A percentile compares a stretch with the other conserved stretches of the same genome.
phyloP scores from a whole-genome alignment of 2,329 filamentous ascomycete genomes.

The Ustulina deusta region DNA sequence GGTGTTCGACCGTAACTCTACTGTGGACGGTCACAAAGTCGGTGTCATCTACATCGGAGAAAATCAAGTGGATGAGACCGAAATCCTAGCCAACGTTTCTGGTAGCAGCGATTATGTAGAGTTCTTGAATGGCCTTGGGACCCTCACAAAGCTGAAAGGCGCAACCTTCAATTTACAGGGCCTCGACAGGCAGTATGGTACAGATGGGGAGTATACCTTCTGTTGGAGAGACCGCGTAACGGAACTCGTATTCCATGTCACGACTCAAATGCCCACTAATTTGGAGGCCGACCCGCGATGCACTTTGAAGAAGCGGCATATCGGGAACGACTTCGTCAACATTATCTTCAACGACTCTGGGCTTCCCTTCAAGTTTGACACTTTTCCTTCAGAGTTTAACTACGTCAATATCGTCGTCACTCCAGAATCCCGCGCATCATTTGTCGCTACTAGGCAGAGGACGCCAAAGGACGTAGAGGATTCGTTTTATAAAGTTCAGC shows the following conservation, averaged over 20 bases:
- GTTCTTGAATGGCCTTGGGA: constrained; percentile 85
- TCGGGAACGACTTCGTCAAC: constrained; percentile 98
- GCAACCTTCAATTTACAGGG: constrained; percentile 94
- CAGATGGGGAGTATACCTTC: constrained; percentile 88
- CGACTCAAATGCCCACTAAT: constrained; percentile 96
- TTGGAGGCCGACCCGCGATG: constrained; percentile 79
- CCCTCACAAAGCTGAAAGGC: constrained; percentile 81
- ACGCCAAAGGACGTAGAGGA: constrained; percentile 55
- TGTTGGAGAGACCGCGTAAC: constrained; percentile 96
- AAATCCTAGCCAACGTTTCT: constrained; percentile 87
- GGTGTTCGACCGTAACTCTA: constrained; percentile 86
- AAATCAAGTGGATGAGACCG: constrained; percentile 82
- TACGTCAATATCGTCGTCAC: constrained; percentile 97
- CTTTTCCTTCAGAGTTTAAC: constrained; percentile 94
- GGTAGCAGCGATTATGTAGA: constrained; percentile 90
- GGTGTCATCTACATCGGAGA: constrained; percentile 94
- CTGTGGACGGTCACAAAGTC: constrained; percentile 94
- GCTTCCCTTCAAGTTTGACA: constrained; percentile 87
- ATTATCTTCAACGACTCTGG: constrained; percentile 98
- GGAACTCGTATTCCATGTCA: constrained; percentile 95
- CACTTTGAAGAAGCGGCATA: constrained; percentile 90
- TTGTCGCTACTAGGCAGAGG: constrained; percentile 68
- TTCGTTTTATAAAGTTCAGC: constrained; percentile 87
- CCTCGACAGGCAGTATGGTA: constrained; percentile 79
- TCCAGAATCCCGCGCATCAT: constrained; percentile 83